phyloP scores from a whole-genome alignment of 1,139 yeast species.

The Sugiyamaella paludigena region DNA sequence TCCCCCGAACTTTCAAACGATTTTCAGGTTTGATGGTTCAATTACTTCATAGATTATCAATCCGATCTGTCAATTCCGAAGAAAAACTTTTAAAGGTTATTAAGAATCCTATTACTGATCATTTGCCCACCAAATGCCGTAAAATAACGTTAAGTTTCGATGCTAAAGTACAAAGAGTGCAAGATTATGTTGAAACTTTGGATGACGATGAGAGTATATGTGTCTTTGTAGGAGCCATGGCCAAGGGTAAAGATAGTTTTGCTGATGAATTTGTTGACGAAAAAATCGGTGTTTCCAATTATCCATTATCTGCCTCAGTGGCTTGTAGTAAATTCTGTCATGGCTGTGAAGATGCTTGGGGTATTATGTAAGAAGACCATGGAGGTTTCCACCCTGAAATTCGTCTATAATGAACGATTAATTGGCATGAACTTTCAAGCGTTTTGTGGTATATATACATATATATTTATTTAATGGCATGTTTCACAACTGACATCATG shows the following conservation, averaged over 20 bases:
- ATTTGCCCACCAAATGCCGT: constrained; percentile 92
- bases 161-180: constrained; percentile 82
- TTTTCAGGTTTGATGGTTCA: constrained; percentile 98
- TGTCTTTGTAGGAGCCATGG: constrained; percentile 99
- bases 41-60: constrained; percentile 83
- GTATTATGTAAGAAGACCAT: constrained; percentile 48
- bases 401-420: background rate
- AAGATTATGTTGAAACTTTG: constrained; percentile 77
- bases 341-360: constrained; percentile 98
- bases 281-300: constrained; percentile 91
- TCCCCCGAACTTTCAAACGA: constrained; percentile 96
- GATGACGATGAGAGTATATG: constrained; percentile 92
- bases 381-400: background rate
- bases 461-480: too few relatives aligned
- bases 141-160: constrained; percentile 93
- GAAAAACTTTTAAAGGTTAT: constrained; percentile 91
- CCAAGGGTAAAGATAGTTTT: constrained; percentile 94
- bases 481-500: background rate
- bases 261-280: constrained; percentile 98
- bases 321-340: constrained; percentile 98
- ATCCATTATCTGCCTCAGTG: constrained; percentile 94
- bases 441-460: too few relatives aligned
- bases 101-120: constrained; percentile 95
- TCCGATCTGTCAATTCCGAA: constrained; percentile 91
- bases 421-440: too few relatives aligned